Conservation (phyloP, 805 yeast species). For the Lipomyces yamadae region DNA sequence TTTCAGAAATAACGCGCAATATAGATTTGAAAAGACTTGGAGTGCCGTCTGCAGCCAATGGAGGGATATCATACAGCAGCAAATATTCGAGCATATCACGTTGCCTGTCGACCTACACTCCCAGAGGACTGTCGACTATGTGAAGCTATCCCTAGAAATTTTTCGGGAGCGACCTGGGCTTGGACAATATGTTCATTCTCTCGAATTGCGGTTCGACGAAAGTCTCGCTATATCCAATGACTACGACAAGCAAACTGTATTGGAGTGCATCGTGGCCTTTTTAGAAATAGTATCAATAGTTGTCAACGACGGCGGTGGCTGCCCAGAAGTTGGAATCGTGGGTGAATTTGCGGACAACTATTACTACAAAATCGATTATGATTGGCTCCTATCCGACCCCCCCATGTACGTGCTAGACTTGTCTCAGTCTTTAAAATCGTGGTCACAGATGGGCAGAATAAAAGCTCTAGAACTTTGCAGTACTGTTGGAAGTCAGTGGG, state of each 20-base stretch:
- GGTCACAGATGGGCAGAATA: neutral
- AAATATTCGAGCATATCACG: constrained; percentile 2
- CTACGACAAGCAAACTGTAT: neutral
- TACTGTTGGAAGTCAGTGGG: neutral
- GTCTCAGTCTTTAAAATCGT: neutral
- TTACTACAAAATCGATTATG: neutral
- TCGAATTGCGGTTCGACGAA: neutral
- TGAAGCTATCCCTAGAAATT: neutral
- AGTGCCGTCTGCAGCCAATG: constrained; percentile 11
- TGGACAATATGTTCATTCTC: neutral
- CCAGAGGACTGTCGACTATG: neutral
- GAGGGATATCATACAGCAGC: constrained; percentile 17
- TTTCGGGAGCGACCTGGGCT: neutral
- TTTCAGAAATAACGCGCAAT: neutral
- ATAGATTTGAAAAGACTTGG: constrained; percentile 2
- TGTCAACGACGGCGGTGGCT: neutral
- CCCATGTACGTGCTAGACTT: neutral
- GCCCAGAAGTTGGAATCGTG: neutral
- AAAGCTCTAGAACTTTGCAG: neutral
- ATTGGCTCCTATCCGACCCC: neutral
- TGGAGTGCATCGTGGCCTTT: neutral
- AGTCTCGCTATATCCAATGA: neutral
- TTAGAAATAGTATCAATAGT: constrained; percentile 1
- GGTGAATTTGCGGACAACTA: neutral
- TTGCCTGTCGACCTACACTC: neutral